These are phyloP conservation scores for Backusella circina DNA, from an alignment of 192 early-diverging fungal species.

Conservation along the genomic window DNA sequence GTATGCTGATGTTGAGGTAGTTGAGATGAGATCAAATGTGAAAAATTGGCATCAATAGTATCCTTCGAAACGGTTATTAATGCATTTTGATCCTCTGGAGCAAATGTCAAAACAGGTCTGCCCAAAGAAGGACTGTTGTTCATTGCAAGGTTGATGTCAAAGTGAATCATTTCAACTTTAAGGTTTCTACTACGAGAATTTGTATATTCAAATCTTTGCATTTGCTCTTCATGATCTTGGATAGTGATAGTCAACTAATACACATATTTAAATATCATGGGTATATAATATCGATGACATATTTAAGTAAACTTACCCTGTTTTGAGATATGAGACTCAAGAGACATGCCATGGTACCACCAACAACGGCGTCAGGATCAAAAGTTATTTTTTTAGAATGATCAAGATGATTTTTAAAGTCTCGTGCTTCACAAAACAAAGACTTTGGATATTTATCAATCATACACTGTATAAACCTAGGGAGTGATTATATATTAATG, in stretches of 20 bases:
- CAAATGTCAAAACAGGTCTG: not conserved
- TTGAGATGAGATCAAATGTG: not conserved
- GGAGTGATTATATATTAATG: not conserved
- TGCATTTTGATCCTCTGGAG: not conserved
- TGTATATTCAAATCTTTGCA: not conserved
- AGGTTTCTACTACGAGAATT: not conserved
- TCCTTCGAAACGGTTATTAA: not conserved
- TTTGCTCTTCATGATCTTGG: not conserved
- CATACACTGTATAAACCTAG: not conserved
- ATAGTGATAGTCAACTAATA: not conserved
- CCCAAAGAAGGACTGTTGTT: not conserved
- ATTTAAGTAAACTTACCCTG: not conserved
- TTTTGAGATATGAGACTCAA: not conserved
- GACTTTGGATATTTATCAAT: not conserved
- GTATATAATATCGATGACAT: not conserved
- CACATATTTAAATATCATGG: not conserved
- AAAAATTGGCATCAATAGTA: not conserved
- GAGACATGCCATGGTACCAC: not conserved
- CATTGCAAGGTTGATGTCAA: not conserved
- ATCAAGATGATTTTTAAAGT: not conserved
- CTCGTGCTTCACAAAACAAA: not conserved
- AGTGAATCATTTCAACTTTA: not conserved
- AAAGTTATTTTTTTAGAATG: not conserved
- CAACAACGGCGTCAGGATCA: not conserved
- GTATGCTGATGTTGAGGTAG: not conserved